Conservation (phyloP, 108 stramenopile genomes). For the Conticribra weissflogii region DNA sequence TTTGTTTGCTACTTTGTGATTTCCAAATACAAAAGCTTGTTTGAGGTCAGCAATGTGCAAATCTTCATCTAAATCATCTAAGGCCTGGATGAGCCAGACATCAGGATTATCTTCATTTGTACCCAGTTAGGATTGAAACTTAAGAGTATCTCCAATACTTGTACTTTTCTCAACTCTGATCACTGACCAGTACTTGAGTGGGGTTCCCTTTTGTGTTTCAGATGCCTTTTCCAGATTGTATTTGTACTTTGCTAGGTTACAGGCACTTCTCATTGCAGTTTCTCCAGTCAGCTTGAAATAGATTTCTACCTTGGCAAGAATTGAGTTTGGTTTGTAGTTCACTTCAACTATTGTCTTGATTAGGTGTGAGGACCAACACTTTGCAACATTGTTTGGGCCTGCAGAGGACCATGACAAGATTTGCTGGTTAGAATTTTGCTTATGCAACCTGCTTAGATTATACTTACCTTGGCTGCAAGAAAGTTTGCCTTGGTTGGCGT, state of each 20-base stretch:
- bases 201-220: constrained; percentile 2
- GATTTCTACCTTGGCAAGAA: too few relatives aligned
- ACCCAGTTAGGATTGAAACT: constrained; percentile 7
- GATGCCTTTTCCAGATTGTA: neutral
- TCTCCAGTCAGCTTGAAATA: neutral
- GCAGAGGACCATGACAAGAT: too few relatives aligned
- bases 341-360: too few relatives aligned
- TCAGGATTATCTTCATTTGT: neutral
- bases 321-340: too few relatives aligned
- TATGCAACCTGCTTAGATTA: too few relatives aligned
- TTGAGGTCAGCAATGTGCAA: neutral
- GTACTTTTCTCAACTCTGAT: constrained; percentile 8
- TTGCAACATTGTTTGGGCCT: too few relatives aligned
- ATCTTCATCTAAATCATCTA: constrained; percentile 4
- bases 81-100: constrained; percentile 8
- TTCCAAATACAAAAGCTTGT: too few relatives aligned
- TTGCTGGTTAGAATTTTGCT: too few relatives aligned
- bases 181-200: constrained; percentile 8
- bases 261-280: neutral
- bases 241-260: neutral
- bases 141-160: neutral
- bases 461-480: too few relatives aligned
- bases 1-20: too few relatives aligned
- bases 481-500: too few relatives aligned
- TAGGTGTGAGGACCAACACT: too few relatives aligned